Conservation (phyloP, 2,329 filamentous ascomycete species). For the Sarocladiaceae sp. region DNA sequence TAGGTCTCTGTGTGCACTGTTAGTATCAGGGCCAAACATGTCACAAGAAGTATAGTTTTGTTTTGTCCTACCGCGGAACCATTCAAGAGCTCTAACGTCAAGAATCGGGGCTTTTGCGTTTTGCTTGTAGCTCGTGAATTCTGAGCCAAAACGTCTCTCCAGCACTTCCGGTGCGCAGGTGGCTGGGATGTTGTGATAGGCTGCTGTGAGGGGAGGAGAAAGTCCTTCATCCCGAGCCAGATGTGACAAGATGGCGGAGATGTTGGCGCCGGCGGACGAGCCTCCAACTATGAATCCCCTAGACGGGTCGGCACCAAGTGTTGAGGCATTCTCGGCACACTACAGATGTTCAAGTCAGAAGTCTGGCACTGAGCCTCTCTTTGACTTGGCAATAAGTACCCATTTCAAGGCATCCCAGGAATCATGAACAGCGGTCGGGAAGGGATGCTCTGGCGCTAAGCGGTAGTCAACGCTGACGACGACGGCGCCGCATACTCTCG, state of each 20-base stretch:
- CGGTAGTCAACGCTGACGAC: slow-evolving; percentile 47
- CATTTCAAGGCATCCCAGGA: slow-evolving; percentile 36
- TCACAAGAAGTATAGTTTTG: not conserved
- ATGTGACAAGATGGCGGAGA: slow-evolving; percentile 2
- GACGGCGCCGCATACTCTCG: slow-evolving; percentile 18
- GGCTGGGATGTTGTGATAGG: slow-evolving; percentile 1
- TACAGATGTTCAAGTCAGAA: not conserved
- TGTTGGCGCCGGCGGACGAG: slow-evolving; percentile 4
- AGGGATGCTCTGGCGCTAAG: slow-evolving; percentile 42
- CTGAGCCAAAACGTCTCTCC: not conserved
- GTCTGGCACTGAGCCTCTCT: not conserved
- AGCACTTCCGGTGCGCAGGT: not conserved
- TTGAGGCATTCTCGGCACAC: slow-evolving; percentile 3
- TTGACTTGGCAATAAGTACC: not conserved
- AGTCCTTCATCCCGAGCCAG: not conserved
- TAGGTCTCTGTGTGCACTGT: not conserved
- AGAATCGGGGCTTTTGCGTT: slow-evolving; percentile 1
- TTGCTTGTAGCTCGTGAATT: slow-evolving; percentile 4
- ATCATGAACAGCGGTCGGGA: slow-evolving; percentile 40
- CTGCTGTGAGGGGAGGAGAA: not conserved
- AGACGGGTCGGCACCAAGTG: not conserved
- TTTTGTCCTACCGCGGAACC: not conserved
- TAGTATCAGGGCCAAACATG: not conserved
- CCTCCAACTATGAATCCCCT: slow-evolving; percentile 4
- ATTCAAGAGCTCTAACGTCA: not conserved